phyloP scores from a whole-genome alignment of 2,329 filamentous ascomycete genomes.

The Didymella exigua region DNA sequence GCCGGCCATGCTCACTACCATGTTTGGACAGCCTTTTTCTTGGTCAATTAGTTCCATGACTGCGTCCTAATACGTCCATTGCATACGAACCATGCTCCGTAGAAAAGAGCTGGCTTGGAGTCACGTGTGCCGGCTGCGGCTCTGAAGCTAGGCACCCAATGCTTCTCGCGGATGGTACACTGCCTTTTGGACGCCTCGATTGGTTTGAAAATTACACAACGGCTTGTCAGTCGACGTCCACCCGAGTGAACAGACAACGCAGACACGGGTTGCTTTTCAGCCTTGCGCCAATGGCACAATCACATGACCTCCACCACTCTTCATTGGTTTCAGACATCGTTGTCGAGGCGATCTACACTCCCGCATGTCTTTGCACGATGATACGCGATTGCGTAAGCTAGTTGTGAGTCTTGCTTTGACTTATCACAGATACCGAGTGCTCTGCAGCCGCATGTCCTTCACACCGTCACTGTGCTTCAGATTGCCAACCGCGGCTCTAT shows the following conservation, averaged over 20 bases:
- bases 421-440: not conserved
- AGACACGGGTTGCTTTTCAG: not conserved
- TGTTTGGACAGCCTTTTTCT: not conserved
- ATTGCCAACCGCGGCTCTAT: not conserved
- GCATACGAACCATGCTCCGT: not conserved
- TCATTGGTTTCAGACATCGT: not conserved
- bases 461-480: not conserved
- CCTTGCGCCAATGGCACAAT: not conserved
- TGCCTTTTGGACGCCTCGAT: not conserved
- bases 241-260: not conserved
- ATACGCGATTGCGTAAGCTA: not conserved
- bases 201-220: not conserved
- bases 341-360: not conserved
- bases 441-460: conserved; percentile 4
- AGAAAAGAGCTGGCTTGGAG: not conserved
- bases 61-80: not conserved
- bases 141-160: conserved; percentile 6
- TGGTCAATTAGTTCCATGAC: not conserved
- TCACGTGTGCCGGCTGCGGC: conserved; percentile 1
- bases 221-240: not conserved
- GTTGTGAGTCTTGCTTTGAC: not conserved
- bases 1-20: not conserved
- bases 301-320: not conserved
- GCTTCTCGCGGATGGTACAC: conserved; percentile 2
- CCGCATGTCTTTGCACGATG: not conserved